phyloP scores from a whole-genome alignment of 495 filamentous ascomycete species.

The Podospora anserina region DNA sequence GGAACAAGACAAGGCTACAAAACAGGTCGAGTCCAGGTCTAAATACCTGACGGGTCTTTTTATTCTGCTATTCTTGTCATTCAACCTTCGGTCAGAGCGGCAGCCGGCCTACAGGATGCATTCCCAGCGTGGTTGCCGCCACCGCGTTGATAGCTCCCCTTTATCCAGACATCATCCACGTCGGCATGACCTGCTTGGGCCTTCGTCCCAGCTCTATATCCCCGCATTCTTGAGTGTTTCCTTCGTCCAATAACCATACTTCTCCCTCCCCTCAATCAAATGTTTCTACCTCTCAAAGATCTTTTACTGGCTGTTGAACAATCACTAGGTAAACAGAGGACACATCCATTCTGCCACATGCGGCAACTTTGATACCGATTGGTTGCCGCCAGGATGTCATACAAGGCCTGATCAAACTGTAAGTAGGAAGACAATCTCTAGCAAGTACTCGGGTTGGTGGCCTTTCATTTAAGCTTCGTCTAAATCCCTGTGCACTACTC shows the following conservation, averaged over 20 bases:
- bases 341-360: background rate
- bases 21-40: background rate
- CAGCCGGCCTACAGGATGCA: background rate
- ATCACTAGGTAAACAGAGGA: background rate
- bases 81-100: background rate
- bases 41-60: background rate
- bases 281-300: background rate
- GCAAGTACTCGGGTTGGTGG: background rate
- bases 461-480: background rate
- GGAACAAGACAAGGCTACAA: background rate
- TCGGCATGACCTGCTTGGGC: background rate
- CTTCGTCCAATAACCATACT: background rate
- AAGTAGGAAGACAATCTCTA: background rate
- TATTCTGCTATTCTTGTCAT: background rate
- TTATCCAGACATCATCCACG: slow-evolving; percentile 3
- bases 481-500: background rate
- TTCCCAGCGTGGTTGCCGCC: background rate
- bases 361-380: background rate
- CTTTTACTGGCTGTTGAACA: background rate
- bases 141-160: background rate
- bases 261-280: background rate
- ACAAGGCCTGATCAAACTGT: background rate
- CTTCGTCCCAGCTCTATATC: background rate
- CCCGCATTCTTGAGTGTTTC: background rate
- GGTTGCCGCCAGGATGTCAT: background rate